Evolutionary conservation across 1,139 yeast genomes (phyloP).

Genomic region (Suhomyces bokatorum): DNA sequence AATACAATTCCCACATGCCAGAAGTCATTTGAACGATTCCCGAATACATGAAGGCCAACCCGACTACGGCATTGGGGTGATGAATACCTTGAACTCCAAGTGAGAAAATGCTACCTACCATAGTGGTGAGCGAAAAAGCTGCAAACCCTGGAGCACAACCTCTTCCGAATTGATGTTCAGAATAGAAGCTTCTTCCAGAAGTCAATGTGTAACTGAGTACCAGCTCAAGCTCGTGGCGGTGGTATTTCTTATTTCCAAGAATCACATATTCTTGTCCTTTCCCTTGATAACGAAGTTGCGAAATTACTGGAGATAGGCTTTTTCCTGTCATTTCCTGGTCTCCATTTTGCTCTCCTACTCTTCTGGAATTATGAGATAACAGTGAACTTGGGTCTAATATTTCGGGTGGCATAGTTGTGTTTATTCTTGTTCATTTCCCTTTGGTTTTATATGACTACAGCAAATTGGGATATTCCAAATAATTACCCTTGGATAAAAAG

Average conservation of each 20-base stretch:
- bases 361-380: too few species aligned
- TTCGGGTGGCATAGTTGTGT: too few species aligned
- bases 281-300: conserved; percentile 15
- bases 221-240: conserved; percentile 31
- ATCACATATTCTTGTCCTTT: conserved; percentile 26
- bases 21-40: conserved; percentile 49
- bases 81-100: not conserved
- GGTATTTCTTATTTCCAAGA: conserved; percentile 34
- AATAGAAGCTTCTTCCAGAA: not conserved
- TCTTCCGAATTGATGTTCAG: not conserved
- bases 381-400: too few species aligned
- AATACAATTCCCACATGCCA: conserved; percentile 52
- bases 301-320: not conserved
- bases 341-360: too few species aligned
- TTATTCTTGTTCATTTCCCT: too few species aligned
- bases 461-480: too few species aligned
- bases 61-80: conserved; percentile 47
- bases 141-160: not conserved
- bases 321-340: too few species aligned
- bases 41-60: conserved; percentile 45
- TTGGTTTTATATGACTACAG: too few species aligned
- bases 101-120: not conserved
- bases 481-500: too few species aligned
- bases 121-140: not conserved
- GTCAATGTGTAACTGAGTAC: conserved; percentile 40